A percentile compares a stretch with the other conserved stretches of the same genome.
Conservation (phyloP, 2,329 filamentous ascomycete genomes). For the Aspergillus flavus region DNA sequence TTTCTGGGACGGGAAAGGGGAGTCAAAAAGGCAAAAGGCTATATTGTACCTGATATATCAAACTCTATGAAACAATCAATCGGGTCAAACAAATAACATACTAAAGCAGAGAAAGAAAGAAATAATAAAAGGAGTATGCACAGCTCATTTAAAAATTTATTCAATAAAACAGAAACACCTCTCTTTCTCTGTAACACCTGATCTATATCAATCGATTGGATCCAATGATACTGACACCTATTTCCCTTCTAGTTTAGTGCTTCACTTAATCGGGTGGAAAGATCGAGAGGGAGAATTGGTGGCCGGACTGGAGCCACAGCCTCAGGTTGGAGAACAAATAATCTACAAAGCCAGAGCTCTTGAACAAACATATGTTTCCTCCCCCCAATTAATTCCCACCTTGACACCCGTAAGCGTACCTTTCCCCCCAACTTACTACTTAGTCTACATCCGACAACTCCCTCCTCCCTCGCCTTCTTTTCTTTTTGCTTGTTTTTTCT, state of each 20-base stretch:
- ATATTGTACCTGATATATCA: background rate
- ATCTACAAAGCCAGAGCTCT: background rate
- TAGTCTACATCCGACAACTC: background rate
- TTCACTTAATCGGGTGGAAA: background rate
- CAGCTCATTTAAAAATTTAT: background rate
- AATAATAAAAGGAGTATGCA: background rate
- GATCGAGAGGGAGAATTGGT: background rate
- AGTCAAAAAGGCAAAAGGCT: background rate
- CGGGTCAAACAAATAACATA: background rate
- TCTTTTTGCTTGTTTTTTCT: background rate
- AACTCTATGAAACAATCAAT: background rate
- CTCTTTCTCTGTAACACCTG: background rate
- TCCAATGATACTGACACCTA: background rate
- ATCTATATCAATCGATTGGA: background rate
- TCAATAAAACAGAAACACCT: background rate
- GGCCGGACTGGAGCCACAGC: background rate
- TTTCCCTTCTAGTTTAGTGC: background rate
- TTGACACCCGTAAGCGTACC: background rate
- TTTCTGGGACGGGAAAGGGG: background rate
- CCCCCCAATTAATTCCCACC: background rate
- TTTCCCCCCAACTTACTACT: slow-evolving; percentile 7
- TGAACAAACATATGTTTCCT: background rate
- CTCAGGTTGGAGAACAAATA: background rate
- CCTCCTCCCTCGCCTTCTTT: background rate
- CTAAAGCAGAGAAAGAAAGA: too few relatives aligned